Conservation (phyloP, 306 rosid genomes). For the Rosa rugosa region DNA sequence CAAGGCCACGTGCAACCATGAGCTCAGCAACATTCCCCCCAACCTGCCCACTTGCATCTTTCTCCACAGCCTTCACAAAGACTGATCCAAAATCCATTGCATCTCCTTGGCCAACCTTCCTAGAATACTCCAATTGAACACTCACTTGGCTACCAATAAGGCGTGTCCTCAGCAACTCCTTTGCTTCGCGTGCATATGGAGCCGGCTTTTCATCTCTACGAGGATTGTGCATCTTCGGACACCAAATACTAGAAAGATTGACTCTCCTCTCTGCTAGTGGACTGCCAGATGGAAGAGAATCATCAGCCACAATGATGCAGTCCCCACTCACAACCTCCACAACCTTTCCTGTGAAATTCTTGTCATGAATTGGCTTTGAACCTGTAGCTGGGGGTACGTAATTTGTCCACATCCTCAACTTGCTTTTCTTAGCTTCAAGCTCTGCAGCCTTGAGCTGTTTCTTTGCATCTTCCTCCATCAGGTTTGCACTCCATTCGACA, state of each 20-base stretch:
- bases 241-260: constrained; percentile 92
- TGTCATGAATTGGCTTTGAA: constrained; percentile 91
- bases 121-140: constrained; percentile 92
- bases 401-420: constrained; percentile 78
- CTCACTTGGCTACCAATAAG: constrained; percentile 81
- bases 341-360: constrained; percentile 90
- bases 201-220: constrained; percentile 94
- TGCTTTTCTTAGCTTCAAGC: constrained; percentile 75
- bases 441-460: constrained; percentile 76
- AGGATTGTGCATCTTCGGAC: constrained; percentile 94
- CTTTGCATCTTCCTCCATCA: constrained; percentile 94
- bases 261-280: constrained; percentile 88
- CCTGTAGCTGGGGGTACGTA: constrained; percentile 80
- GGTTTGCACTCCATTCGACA: constrained; percentile 96
- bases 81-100: constrained; percentile 96
- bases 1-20: constrained; percentile 78
- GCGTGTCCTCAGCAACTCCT: constrained; percentile 84
- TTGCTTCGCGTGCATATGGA: constrained; percentile 97
- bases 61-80: constrained; percentile 63
- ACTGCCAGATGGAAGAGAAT: constrained; percentile 75
- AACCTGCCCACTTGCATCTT: constrained; percentile 52
- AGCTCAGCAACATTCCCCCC: constrained; percentile 73
- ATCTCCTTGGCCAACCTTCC: constrained; percentile 53
- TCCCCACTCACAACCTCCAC: constrained; percentile 97
- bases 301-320: constrained; percentile 87